A percentile compares a stretch with the other conserved stretches of the same genome.
Conservation (phyloP, 192 early-diverging fungal genomes). For the Podila epicladia region DNA sequence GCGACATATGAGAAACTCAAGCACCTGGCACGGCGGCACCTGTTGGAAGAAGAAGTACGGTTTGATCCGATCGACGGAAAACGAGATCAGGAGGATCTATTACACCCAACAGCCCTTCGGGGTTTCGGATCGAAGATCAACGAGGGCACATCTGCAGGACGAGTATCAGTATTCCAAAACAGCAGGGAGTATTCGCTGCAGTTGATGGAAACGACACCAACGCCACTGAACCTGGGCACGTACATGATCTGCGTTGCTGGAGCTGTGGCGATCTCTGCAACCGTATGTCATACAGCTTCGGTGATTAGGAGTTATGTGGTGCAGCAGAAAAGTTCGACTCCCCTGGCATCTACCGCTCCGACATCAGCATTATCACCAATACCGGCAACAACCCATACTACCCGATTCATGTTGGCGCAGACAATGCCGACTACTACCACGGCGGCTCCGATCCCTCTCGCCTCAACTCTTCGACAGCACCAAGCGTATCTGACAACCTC, state of each 20-base stretch:
- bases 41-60: background rate
- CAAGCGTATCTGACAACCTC: constrained; percentile 26
- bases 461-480: constrained; percentile 18
- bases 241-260: constrained; percentile 39
- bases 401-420: background rate
- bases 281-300: constrained; percentile 24
- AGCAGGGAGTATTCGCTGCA: background rate
- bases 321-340: background rate
- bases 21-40: constrained; percentile 11
- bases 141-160: background rate
- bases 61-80: background rate
- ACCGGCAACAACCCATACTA: background rate
- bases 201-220: background rate
- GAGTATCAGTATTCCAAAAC: background rate
- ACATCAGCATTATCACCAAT: background rate
- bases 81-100: background rate
- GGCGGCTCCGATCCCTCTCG: background rate
- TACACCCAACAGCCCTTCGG: background rate
- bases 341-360: background rate
- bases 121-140: background rate
- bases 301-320: background rate
- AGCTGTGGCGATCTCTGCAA: constrained; percentile 25
- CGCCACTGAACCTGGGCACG: constrained; percentile 11
- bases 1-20: constrained; percentile 36
- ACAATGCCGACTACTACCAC: too few relatives aligned